A percentile compares a stretch with the other conserved stretches of the same genome.
These are phyloP conservation scores for Cladosporium sp. DNA, from an alignment of 2,329 filamentous ascomycete genomes.

Conservation along the genomic window DNA sequence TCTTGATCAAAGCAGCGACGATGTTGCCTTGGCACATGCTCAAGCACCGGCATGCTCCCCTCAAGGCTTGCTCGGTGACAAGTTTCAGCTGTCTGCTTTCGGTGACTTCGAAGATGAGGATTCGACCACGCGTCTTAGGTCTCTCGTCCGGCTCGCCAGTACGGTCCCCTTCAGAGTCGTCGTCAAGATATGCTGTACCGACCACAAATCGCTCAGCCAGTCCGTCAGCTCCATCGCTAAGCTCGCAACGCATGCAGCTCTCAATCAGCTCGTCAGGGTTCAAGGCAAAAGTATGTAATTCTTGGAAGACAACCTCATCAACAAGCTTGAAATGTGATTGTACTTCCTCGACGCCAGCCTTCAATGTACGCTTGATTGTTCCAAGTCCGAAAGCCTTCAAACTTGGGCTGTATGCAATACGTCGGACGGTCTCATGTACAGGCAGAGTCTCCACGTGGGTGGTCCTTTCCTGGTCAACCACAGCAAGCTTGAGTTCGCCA, in stretches of 20 bases:
- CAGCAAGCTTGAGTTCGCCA: slow-evolving; percentile 70
- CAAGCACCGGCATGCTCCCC: slow-evolving; percentile 76
- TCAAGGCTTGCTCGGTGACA: slow-evolving; percentile 65
- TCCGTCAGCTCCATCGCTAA: slow-evolving; percentile 57
- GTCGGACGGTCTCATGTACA: slow-evolving; percentile 76
- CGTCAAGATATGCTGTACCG: slow-evolving; percentile 76
- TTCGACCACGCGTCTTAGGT: slow-evolving; percentile 59
- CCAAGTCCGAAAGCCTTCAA: slow-evolving; percentile 83
- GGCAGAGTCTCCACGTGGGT: slow-evolving; percentile 81
- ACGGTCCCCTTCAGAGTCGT: slow-evolving; percentile 48
- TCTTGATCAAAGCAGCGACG: slow-evolving; percentile 85
- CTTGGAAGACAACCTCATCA: slow-evolving; percentile 82
- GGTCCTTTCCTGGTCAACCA: slow-evolving; percentile 77
- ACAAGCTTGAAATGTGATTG: slow-evolving; percentile 81
- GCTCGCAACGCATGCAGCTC: slow-evolving; percentile 71
- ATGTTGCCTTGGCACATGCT: slow-evolving; percentile 71
- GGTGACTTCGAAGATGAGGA: slow-evolving; percentile 80
- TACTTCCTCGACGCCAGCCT: slow-evolving; percentile 68
- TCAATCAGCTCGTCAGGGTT: slow-evolving; percentile 73
- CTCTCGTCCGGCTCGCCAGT: too few species aligned
- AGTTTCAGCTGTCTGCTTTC: slow-evolving; percentile 68
- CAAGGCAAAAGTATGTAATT: slow-evolving; percentile 67
- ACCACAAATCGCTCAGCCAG: slow-evolving; percentile 78
- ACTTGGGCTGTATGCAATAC: slow-evolving; percentile 77
- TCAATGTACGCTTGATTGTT: slow-evolving; percentile 71